These are phyloP conservation scores for Diaporthe nobilis DNA, from an alignment of 2,329 filamentous ascomycete species.

Conservation along the genomic window DNA sequence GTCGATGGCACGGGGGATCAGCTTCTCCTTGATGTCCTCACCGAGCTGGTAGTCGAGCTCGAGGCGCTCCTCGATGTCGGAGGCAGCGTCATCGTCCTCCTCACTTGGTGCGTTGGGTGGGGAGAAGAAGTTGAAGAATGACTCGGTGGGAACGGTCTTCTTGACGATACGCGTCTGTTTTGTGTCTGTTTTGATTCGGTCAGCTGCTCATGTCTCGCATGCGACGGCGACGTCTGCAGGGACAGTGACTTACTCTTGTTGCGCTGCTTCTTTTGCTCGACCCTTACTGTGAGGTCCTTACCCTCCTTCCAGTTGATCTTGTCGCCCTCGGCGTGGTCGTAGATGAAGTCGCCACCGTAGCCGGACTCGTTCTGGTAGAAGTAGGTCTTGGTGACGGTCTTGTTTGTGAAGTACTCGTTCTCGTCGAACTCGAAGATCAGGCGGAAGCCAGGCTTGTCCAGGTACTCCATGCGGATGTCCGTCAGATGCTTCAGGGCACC, in stretches of 20 bases:
- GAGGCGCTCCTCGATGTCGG: slow-evolving; percentile 96
- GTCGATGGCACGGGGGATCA: slow-evolving; percentile 97
- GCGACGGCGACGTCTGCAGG: neutral
- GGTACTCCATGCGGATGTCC: slow-evolving; percentile 99
- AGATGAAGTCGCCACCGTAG: slow-evolving; percentile 99
- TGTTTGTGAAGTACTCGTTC: slow-evolving; percentile 98
- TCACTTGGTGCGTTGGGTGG: slow-evolving; percentile 88
- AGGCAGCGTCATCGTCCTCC: slow-evolving; percentile 80
- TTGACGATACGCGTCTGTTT: slow-evolving; percentile 99
- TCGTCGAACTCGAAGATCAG: slow-evolving; percentile 97
- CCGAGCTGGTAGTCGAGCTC: slow-evolving; percentile 99
- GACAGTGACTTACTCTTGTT: slow-evolving; percentile 86
- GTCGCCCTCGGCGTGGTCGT: slow-evolving; percentile 97
- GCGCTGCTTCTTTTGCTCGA: slow-evolving; percentile 99
- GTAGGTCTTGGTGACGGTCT: slow-evolving; percentile 97
- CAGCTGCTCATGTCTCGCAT: neutral
- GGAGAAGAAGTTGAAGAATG: slow-evolving; percentile 99
- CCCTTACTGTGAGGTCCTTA: slow-evolving; percentile 92
- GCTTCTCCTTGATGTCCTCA: slow-evolving; percentile 99
- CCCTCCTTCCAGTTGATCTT: slow-evolving; percentile 97
- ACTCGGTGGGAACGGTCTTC: slow-evolving; percentile 98
- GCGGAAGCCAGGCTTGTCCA: slow-evolving; percentile 97
- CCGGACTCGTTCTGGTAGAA: slow-evolving; percentile 99
- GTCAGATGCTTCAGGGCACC: slow-evolving; percentile 88
- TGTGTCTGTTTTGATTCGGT: slow-evolving; percentile 75